A percentile compares a stretch with the other conserved stretches of the same genome.
Conservation (phyloP, 306 rosid genomes). For the Vigna radiata region DNA sequence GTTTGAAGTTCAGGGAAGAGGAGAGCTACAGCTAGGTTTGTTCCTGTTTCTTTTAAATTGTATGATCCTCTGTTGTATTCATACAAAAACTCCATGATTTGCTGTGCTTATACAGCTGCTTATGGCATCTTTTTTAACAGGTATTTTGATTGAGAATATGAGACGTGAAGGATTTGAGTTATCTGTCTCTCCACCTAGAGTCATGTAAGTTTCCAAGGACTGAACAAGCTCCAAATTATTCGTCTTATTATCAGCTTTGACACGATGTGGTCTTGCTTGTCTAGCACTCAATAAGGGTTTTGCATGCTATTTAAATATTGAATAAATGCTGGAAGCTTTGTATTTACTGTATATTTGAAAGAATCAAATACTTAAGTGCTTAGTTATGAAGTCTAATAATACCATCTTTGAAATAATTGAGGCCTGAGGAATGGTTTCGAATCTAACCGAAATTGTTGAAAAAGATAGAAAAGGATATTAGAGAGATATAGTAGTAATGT, state of each 20-base stretch:
- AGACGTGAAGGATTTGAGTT: slow-evolving; percentile 98
- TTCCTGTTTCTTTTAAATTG: slow-evolving; percentile 43
- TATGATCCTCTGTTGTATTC: slow-evolving; percentile 26
- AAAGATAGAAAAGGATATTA: slow-evolving; percentile 5
- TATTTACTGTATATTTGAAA: slow-evolving; percentile 9
- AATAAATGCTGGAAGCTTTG: slow-evolving; percentile 26
- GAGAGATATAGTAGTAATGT: not conserved
- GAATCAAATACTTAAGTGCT: not conserved
- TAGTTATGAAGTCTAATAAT: slow-evolving; percentile 4
- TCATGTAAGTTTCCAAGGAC: slow-evolving; percentile 75
- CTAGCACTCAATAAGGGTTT: slow-evolving; percentile 18
- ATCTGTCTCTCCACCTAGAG: slow-evolving; percentile 97
- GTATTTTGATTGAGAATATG: slow-evolving; percentile 97
- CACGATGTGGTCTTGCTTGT: slow-evolving; percentile 28
- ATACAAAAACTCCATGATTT: slow-evolving; percentile 14
- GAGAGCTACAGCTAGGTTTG: slow-evolving; percentile 97
- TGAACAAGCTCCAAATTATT: slow-evolving; percentile 22
- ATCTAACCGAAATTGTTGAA: not conserved
- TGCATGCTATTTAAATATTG: slow-evolving; percentile 24
- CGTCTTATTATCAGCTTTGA: slow-evolving; percentile 30
- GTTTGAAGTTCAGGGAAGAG: slow-evolving; percentile 98
- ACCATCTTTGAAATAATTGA: not conserved
- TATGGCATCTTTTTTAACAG: slow-evolving; percentile 58
- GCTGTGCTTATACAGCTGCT: slow-evolving; percentile 32
- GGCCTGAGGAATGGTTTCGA: not conserved